A percentile compares a stretch with the other conserved stretches of the same genome.
Evolutionary conservation across 208 protist species (phyloP).

Genomic region (Porcisia deanei): DNA sequence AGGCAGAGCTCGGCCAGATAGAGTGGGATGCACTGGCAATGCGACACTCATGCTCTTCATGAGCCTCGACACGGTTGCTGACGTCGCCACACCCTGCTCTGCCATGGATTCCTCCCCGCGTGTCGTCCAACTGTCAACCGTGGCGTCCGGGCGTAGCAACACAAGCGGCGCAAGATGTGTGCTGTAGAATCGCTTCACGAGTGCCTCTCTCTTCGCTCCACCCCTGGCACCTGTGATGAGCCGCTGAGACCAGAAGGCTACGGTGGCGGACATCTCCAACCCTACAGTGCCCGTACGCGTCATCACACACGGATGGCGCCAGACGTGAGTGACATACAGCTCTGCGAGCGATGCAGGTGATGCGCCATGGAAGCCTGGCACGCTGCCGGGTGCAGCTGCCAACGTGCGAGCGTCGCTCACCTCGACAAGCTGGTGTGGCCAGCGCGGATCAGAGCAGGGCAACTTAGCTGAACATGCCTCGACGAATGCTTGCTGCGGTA

Average conservation of each 20-base stretch:
- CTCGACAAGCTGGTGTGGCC: constrained; percentile 28
- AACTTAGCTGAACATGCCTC: not conserved
- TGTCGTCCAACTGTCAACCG: not conserved
- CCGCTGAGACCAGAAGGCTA: not conserved
- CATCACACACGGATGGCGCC: constrained; percentile 26
- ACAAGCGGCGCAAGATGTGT: constrained; percentile 11
- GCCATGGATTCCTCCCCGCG: not conserved
- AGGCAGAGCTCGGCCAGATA: not conserved
- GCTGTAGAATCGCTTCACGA: not conserved
- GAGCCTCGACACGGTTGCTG: not conserved
- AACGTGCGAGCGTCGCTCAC: constrained; percentile 12
- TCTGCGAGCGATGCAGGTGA: not conserved
- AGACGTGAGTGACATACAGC: constrained; percentile 15
- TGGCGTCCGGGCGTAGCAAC: not conserved
- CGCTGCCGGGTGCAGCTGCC: not conserved
- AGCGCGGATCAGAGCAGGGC: not conserved
- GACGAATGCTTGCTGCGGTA: not conserved
- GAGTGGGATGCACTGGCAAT: not conserved
- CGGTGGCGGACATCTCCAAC: constrained; percentile 3
- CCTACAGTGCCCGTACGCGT: constrained; percentile 17
- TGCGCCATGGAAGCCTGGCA: not conserved
- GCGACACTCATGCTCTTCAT: constrained; percentile 3
- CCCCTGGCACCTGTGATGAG: not conserved
- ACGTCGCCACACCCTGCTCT: not conserved
- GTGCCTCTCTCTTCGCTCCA: not conserved